phyloP scores from a whole-genome alignment of 108 stramenopile genomes.

The Aurantiochytrium sp. region DNA sequence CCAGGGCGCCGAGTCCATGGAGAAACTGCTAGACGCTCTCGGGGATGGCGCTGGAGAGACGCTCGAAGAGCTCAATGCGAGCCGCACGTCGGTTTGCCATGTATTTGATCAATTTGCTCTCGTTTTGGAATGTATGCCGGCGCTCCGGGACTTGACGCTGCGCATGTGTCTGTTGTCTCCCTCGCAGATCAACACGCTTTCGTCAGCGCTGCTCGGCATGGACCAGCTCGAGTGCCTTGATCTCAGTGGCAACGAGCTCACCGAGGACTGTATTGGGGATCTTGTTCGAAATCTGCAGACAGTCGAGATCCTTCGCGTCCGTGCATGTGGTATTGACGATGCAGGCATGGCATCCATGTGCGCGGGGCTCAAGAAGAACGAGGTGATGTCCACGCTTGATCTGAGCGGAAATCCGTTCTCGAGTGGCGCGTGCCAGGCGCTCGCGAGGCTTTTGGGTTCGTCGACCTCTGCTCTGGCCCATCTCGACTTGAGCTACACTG shows the following conservation, averaged over 20 bases:
- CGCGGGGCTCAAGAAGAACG: not conserved
- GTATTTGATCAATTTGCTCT: not conserved
- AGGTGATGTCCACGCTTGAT: not conserved
- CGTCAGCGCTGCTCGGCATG: not conserved
- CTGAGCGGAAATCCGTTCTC: not conserved
- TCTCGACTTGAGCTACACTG: not conserved
- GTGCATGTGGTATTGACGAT: not conserved
- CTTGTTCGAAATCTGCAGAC: no score
- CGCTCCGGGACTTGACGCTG: not conserved
- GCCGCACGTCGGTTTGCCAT: not conserved
- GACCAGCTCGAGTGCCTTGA: not conserved
- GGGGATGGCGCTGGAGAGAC: not conserved
- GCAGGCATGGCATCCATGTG: not conserved
- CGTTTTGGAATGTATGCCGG: not conserved
- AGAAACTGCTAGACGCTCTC: not conserved
- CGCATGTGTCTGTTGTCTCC: not conserved
- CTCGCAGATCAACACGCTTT: not conserved
- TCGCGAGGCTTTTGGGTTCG: not conserved
- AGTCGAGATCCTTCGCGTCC: not conserved
- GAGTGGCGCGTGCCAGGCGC: not conserved
- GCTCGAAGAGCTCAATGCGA: not conserved
- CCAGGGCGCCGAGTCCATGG: not conserved
- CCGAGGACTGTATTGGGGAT: not conserved
- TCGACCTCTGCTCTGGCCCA: not conserved
- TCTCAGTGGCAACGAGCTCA: not conserved